phyloP scores from a whole-genome alignment of 305 asterid species.

The Fraxinus albicans region DNA sequence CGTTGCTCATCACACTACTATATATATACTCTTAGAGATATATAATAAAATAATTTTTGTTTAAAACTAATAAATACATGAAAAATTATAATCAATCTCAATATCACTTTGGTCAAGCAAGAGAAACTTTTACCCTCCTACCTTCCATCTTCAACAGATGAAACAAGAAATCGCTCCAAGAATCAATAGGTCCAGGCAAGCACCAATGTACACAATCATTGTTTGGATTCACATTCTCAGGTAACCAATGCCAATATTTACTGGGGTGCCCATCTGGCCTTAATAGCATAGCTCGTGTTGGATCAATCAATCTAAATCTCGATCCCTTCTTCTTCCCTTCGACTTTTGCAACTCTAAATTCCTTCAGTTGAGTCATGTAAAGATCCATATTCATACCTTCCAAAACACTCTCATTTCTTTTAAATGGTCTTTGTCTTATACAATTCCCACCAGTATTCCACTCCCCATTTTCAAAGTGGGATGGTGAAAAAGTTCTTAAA shows the following conservation, averaged over 20 bases:
- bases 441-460: slow-evolving; percentile 31
- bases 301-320: slow-evolving; percentile 25
- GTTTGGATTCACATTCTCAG: slow-evolving; percentile 19
- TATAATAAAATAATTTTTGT: no score
- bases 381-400: slow-evolving; percentile 21
- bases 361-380: slow-evolving; percentile 23
- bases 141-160: slow-evolving; percentile 34
- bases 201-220: slow-evolving; percentile 53
- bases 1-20: no score
- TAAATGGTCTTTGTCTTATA: slow-evolving; percentile 17
- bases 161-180: slow-evolving; percentile 41
- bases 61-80: no score
- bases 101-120: background rate
- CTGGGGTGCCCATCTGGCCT: slow-evolving; percentile 41
- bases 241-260: slow-evolving; percentile 35
- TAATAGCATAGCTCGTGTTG: slow-evolving; percentile 29
- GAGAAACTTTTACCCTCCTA: background rate
- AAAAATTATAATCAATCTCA: background rate
- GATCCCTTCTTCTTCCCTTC: slow-evolving; percentile 24
- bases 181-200: slow-evolving; percentile 48
- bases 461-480: slow-evolving; percentile 30
- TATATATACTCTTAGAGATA: no score
- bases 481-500: slow-evolving; percentile 27
- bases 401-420: slow-evolving; percentile 19
- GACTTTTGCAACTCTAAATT: slow-evolving; percentile 20